Conservation (phyloP, 2,329 filamentous ascomycete genomes). For the Didymellaceae sp. region DNA sequence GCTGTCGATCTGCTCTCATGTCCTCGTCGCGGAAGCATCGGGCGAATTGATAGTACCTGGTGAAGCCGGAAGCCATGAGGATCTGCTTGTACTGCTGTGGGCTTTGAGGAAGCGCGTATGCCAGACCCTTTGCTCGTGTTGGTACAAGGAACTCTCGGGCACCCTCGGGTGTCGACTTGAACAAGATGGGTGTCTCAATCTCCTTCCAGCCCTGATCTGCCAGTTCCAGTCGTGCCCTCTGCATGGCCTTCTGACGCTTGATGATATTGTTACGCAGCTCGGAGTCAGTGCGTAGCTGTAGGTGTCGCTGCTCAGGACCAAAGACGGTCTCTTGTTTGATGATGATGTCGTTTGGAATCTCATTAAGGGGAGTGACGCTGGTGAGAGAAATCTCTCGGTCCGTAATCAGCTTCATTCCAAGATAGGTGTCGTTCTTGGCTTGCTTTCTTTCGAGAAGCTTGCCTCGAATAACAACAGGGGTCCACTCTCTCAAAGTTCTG, state of each 20-base stretch:
- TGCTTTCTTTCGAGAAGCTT: conserved; percentile 53
- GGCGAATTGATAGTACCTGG: conserved; percentile 89
- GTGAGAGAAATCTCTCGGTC: conserved; percentile 67
- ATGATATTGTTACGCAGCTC: conserved; percentile 71
- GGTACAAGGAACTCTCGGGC: conserved; percentile 95
- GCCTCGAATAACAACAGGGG: conserved; percentile 62
- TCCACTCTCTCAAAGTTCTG: conserved; percentile 56
- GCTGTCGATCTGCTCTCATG: conserved; percentile 87
- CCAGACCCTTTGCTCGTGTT: conserved; percentile 74
- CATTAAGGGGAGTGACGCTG: conserved; percentile 71
- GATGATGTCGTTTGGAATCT: conserved; percentile 77
- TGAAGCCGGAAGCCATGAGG: conserved; percentile 87
- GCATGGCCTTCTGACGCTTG: conserved; percentile 69
- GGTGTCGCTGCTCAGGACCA: conserved; percentile 74
- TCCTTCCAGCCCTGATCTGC: conserved; percentile 68
- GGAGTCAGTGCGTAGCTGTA: conserved; percentile 80
- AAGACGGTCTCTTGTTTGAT: conserved; percentile 78
- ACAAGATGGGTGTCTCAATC: conserved; percentile 90
- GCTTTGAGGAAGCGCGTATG: conserved; percentile 93
- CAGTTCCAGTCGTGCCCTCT: conserved; percentile 62
- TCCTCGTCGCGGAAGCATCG: conserved; percentile 97
- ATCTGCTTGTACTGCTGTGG: conserved; percentile 99
- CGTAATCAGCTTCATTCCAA: conserved; percentile 43
- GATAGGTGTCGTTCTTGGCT: conserved; percentile 40
- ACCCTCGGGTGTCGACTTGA: conserved; percentile 97